Evolutionary conservation across 2,329 filamentous ascomycete genomes (phyloP), one percentile per base, ranked within the genome.

Genomic region (Stromatinia cepivora): DNA sequence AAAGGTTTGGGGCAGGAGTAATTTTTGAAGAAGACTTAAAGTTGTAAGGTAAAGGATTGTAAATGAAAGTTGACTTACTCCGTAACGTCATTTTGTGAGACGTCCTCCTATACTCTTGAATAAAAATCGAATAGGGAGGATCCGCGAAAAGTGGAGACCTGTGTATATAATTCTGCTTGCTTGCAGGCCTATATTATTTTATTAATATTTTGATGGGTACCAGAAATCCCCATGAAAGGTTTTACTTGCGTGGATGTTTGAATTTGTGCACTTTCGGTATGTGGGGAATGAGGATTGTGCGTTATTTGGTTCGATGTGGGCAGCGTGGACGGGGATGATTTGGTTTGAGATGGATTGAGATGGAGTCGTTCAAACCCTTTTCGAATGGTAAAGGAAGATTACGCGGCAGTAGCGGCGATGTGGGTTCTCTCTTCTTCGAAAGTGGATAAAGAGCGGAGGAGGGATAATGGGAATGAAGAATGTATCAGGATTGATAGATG

Each of bases 281-380:
- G 63, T 42, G 63, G 46, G 28, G 62, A 61, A 39, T 45, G 17
- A 64, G 52, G 57, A 66, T 61, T 71, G 71, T 72, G 62, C 50
- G 39, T 57, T n/a, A 46, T 58, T 58, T 39, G 50, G 50, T 48
- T 45, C 34, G 31, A 36, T 46, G 59, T 50, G 28, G 28, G 22
- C 20, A 39, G 45, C 31, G 59, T 50, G 59, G 31, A 50, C 28
- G 45, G 50, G 45, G 59, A 62, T 62, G 31, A n/a, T 11, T 48
- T 17, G 48, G 45, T 62, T 62, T 50, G 59, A 50, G 59, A 59
- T 59, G 53, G 53, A 56, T 25, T 36, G 52, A 53, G n/a, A 46
- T 62, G 15, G 57, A 58, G 36, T 59, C n/a, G 42, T 25, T 62
- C 45, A 48, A 25, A 50, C 28, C 45, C 59, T 63, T 36, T 62